These are phyloP conservation scores for Diaporthe destruens DNA, from an alignment of 2,329 filamentous ascomycete genomes.

Conservation along the genomic window DNA sequence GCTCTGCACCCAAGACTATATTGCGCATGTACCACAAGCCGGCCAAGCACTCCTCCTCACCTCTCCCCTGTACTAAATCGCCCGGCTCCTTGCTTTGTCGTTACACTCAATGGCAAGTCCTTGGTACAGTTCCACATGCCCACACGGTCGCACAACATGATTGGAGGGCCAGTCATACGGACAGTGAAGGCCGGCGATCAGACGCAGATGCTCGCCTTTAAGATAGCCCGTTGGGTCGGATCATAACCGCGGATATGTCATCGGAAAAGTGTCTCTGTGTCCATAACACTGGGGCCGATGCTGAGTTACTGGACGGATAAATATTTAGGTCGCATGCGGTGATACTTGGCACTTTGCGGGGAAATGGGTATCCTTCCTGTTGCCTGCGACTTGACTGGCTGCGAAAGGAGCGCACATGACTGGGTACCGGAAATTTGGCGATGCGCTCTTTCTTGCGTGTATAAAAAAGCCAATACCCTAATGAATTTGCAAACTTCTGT, in stretches of 20 bases:
- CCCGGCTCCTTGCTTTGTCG: constrained; percentile 12
- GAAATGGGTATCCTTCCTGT: neutral
- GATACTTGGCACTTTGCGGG: constrained; percentile 31
- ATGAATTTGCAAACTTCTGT: neutral
- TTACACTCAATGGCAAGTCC: neutral
- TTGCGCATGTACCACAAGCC: neutral
- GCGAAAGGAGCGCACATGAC: neutral
- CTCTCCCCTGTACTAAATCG: neutral
- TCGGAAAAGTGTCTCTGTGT: neutral
- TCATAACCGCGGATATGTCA: neutral
- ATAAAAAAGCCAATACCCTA: too few species aligned
- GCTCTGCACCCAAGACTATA: neutral
- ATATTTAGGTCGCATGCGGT: constrained; percentile 2
- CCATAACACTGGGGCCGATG: neutral
- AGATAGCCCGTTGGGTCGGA: neutral
- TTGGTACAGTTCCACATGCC: neutral
- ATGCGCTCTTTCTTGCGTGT: neutral
- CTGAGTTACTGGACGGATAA: constrained; percentile 21
- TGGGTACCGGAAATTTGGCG: neutral
- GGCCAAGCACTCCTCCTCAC: constrained; percentile 12
- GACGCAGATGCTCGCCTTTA: neutral
- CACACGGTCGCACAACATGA: neutral
- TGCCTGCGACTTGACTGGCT: neutral
- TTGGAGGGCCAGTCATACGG: neutral
- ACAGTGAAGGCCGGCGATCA: neutral